A percentile compares a stretch with the other conserved stretches of the same genome.
Evolutionary conservation across 306 rosid species (phyloP).

Genomic region (Cicer arietinum): DNA sequence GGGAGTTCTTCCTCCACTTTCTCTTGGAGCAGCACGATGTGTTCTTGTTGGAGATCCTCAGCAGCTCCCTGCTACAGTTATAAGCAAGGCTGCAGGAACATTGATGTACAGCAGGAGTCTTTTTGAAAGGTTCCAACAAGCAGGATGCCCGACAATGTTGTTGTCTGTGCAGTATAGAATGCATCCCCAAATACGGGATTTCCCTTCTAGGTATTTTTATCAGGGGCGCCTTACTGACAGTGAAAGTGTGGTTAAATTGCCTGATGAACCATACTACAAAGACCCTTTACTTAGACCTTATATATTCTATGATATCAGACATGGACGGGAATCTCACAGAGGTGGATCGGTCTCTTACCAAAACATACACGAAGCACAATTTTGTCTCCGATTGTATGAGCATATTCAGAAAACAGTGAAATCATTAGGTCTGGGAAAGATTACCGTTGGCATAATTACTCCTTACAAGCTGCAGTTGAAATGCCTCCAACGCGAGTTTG

Average conservation of each 20-base stretch:
- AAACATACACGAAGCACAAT: conserved; percentile 89
- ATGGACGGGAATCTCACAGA: conserved; percentile 96
- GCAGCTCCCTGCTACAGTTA: conserved; percentile 99
- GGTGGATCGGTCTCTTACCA: conserved; percentile 98
- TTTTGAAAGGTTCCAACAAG: conserved; percentile 95
- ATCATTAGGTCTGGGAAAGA: conserved; percentile 66
- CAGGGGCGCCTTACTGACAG: conserved; percentile 96
- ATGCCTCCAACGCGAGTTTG: conserved; percentile 95
- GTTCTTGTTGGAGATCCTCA: conserved; percentile 99
- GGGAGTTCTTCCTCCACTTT: conserved; percentile 92
- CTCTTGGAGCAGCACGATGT: conserved; percentile 98
- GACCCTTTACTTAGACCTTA: conserved; percentile 90
- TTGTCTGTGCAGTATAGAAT: conserved; percentile 95
- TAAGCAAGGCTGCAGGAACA: conserved; percentile 99
- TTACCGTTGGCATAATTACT: conserved; percentile 92
- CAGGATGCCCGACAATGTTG: conserved; percentile 96
- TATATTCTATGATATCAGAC: conserved; percentile 83
- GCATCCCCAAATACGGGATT: conserved; percentile 97
- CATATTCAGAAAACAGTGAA: conserved; percentile 77
- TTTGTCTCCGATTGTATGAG: conserved; percentile 89
- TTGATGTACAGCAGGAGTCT: conserved; percentile 96
- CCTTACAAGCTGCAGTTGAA: conserved; percentile 97
- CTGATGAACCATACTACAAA: conserved; percentile 82
- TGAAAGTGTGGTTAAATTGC: conserved; percentile 79
- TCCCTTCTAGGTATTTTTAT: conserved; percentile 95